A percentile compares a stretch with the other conserved stretches of the same genome.
These are phyloP conservation scores for Salvia splendens DNA, from an alignment of 257 asterid genomes.

Conservation along the genomic window DNA sequence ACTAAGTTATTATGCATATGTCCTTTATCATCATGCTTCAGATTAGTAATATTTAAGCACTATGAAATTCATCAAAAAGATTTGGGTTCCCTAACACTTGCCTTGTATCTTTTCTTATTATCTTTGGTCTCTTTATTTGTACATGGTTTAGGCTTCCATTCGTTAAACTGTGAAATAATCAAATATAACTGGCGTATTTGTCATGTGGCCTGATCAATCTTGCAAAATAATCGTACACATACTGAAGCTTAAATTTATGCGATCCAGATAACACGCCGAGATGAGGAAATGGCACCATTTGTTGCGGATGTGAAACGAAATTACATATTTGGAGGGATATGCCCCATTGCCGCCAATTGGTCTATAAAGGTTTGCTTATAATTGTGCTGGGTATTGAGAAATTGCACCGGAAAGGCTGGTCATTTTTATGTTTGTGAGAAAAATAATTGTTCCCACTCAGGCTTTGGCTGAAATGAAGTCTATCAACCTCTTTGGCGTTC, in stretches of 20 bases:
- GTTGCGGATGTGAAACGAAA: conserved; percentile 80
- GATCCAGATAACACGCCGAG: conserved; percentile 89
- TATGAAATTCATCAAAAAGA: neutral
- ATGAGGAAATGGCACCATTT: conserved; percentile 93
- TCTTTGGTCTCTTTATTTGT: neutral
- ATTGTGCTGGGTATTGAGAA: conserved; percentile 26
- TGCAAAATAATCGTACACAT: conserved; percentile 18
- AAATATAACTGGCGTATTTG: neutral
- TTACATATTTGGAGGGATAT: conserved; percentile 95
- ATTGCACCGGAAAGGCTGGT: conserved; percentile 6
- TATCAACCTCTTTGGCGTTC: conserved; percentile 97
- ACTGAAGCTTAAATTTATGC: conserved; percentile 28
- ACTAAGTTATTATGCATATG: neutral
- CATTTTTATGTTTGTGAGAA: conserved; percentile 28
- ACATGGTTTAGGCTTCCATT: conserved; percentile 9
- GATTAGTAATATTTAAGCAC: neutral
- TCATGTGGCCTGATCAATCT: conserved; percentile 27
- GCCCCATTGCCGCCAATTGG: conserved; percentile 77
- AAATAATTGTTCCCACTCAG: conserved; percentile 40
- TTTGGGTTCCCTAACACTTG: neutral
- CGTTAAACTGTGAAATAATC: neutral
- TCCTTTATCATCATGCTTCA: neutral
- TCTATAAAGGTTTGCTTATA: conserved; percentile 71
- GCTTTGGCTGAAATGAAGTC: conserved; percentile 91
- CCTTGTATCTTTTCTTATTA: neutral